Base-by-base conservation (phyloP, 129 eudicot species). In the Scalesia atractyloides region DNA sequence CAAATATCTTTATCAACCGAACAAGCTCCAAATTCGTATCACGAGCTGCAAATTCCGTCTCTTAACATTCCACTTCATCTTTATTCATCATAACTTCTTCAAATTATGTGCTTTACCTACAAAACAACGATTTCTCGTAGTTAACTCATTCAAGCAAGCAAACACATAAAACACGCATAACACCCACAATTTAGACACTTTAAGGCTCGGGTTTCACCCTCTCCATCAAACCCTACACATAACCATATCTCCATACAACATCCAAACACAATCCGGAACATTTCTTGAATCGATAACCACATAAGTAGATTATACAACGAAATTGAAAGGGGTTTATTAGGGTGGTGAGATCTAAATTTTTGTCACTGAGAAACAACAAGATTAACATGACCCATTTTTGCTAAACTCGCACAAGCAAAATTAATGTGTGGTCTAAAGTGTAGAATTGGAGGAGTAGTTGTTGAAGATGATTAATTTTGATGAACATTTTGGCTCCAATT, bases 191-290 rank as follows among this genome's bases (percentile, higher is more conserved):
- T n/a, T n/a, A n/a, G n/a, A n/a, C n/a, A n/a, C n/a, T n/a, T n/a
- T n/a, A n/a, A n/a, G n/a, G n/a, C n/a, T n/a, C n/a, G n/a, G n/a
- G n/a, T n/a, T n/a, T n/a, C n/a, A n/a, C n/a, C n/a, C n/a, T n/a
- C n/a, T n/a, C n/a, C n/a, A n/a, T n/a, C n/a, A n/a, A n/a, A n/a
- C n/a, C 81, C 84, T 82, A 69, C 84, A 72, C 65, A 84, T 30
- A 48, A 86, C 66, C 93, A 90, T 84, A 67, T 88, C 97, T 61
- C 84, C 74, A 68, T 90, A 94, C 85, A 94, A 34, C 54, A 82
- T 81, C 16, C 72, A 60, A 3, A 90, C 88, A 54, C 64, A 68
- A 72, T 80, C 59, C 1, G 82, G 26, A 14, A 39, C 49, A 24
- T 80, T 76, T 64, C 51, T 51, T 50, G 46, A 36, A 90, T 37